Percentiles rank a stretch among this genome's conserved stretches.
Evolutionary conservation across 306 rosid genomes (phyloP).

Genomic region (Pyrus bretschneideri): DNA sequence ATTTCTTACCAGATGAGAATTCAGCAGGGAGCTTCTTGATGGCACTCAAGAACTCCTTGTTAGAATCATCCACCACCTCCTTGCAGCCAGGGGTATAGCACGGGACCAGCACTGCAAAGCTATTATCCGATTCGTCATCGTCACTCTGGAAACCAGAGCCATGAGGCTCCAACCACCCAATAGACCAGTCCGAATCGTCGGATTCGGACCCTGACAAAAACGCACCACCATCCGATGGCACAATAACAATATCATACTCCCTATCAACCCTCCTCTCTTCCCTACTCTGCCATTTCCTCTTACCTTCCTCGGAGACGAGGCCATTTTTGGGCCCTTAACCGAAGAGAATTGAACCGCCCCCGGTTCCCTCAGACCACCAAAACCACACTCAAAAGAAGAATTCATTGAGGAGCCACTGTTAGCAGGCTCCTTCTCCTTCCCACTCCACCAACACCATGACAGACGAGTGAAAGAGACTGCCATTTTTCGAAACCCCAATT

Average conservation of each 20-base stretch:
- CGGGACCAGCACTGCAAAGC: constrained; percentile 80
- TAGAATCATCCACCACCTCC: constrained; percentile 27
- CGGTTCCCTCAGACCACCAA: constrained; percentile 39
- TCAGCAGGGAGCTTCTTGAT: constrained; percentile 62
- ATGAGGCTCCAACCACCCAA: constrained; percentile 94
- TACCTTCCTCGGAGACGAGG: constrained; percentile 49
- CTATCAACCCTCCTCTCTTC: constrained; percentile 61
- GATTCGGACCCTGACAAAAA: constrained; percentile 67
- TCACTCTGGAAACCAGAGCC: constrained; percentile 65
- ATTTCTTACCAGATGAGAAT: constrained; percentile 62
- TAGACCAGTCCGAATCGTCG: constrained; percentile 80
- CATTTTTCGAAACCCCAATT: constrained; percentile 30
- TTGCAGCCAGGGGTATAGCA: constrained; percentile 68
- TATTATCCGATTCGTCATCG: constrained; percentile 48
- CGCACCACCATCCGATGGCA: constrained; percentile 76
- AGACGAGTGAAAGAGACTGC: constrained; percentile 67
- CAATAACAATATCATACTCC: constrained; percentile 78
- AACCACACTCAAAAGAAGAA: constrained; percentile 53
- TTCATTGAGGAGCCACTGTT: constrained; percentile 39
- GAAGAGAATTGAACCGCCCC: constrained; percentile 54
- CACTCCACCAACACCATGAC: constrained; percentile 66
- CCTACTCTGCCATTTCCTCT: constrained; percentile 64
- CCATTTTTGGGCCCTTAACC: constrained; percentile 46
- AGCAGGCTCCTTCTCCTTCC: constrained; percentile 63
- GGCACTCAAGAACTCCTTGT: constrained; percentile 57